Base-by-base conservation (phyloP, 768 basidiomycete species). In the Hebeloma cylindrosporum region DNA sequence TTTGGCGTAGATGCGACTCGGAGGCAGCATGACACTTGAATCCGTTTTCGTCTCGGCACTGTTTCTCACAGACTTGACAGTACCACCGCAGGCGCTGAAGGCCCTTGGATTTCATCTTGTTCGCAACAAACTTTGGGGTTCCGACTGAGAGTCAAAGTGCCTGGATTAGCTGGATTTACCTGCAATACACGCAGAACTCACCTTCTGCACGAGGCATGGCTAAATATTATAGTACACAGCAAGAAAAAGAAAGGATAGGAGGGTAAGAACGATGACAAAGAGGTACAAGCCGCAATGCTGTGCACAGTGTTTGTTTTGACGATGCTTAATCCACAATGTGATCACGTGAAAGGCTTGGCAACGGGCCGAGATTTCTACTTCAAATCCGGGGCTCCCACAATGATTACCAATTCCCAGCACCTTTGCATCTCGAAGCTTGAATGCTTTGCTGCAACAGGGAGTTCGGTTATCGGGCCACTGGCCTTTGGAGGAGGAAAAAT, bases 31-130 rank as follows among this genome's bases (percentile, higher is more conserved):
- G 93, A 64, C 92, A 94, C 68, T 96, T 96, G 80, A 98, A 99
- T 13, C 94, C 96, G 66, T 99, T 99, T 72, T 98, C 96, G 66
- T 98, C 90, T 62, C 94, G 76, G 65, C 95, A 98, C 67, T 98
- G 95, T 64, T 99, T 99, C 77, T 97, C 72, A 79, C 96, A 98
- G 54, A 98, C 91, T 75, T 99, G 95, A 60, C 95, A 98, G 69
- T 90, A 99, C 95, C 94, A 98, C 51, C 94, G 80, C 52, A 98
- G 80, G 59, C 93, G 83, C 66, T 96, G 95, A 37, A 95, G 74
- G 57, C 93, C 95, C 62, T 97, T 97, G 46, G 93, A 87, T 71
- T 97, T 97, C 88, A 95, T 94, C 67, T 91, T 88, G 66, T 98
- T 98, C 16, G 91, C 92, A 50, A 94, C 69, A 66, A 79, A 87